Evolutionary conservation across 2,329 filamentous ascomycete species (phyloP), one percentile per base, ranked within the genome.

Genomic region (Phialophora verrucosa): DNA sequence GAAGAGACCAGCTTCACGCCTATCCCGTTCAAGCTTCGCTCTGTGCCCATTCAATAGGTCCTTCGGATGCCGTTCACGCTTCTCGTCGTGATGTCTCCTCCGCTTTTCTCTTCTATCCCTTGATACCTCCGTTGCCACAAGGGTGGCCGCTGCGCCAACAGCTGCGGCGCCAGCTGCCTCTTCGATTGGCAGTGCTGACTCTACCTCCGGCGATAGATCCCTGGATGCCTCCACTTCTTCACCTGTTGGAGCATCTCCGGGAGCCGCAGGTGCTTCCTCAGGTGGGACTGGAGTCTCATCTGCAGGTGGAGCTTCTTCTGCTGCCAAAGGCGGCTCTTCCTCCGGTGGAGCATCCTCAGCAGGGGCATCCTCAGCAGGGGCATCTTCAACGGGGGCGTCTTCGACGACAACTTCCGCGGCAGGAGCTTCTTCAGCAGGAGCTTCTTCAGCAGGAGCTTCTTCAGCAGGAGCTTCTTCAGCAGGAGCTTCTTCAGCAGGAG

Each of bases 1-100:
- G 76, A 79, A 64, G 73, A 76, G 27, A 73, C 74, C 53, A 71
- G 75, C 25, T 69, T 74, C 47, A 66, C 74, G n/a, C 76, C 75
- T 44, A 72, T 65, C 49, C 74, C 73, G 31, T 74, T 75, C 32
- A 72, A 74, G 29, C 74, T 70, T 49, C 74, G 75, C 64, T 76
- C 77, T 61, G 70, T 74, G 59, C 60, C 70, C 59, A 60, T 71
- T 53, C 67, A 66, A 35, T 65, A 57, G 62, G 63, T 68, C 58
- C 69, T 61, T 51, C 6, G 61, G 59, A 10, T 61, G 54, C 12
- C 62, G 53, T 60, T 59, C 63, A 3, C 61, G 60, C 55, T 59
- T 47, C 42, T 71, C 63, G 63, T 62, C 51, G 23, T 66, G 63
- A 62, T 72, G 63, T 42, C 53, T 54, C 44, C 64, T 64, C 50